phyloP scores from a whole-genome alignment of 116 monocot genomes.

The Iris pallida region DNA sequence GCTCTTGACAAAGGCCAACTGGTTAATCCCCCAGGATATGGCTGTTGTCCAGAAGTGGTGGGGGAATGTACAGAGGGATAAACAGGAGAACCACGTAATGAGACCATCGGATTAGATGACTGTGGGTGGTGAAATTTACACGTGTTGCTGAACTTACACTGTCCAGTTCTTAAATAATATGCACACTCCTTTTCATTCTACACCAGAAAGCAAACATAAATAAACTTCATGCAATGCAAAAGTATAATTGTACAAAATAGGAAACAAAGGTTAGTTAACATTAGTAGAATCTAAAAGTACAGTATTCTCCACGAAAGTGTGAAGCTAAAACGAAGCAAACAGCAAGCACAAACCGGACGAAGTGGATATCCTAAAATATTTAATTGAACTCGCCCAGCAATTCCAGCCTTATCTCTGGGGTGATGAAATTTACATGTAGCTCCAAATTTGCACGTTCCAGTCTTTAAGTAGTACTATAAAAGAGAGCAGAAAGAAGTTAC shows the following conservation, averaged over 20 bases:
- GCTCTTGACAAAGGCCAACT: conserved; percentile 70
- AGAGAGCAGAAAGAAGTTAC: conserved; percentile 1
- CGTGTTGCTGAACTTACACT: conserved; percentile 95
- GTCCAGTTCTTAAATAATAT: conserved; percentile 90
- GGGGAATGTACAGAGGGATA: conserved; percentile 65
- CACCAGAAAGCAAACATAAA: conserved; percentile 20
- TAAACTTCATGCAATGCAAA: neutral
- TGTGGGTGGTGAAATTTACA: no score
- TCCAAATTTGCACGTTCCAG: conserved; percentile 96
- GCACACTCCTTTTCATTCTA: conserved; percentile 92
- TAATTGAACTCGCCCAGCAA: conserved; percentile 58
- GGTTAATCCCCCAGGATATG: conserved; percentile 61
- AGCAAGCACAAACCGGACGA: conserved; percentile 39
- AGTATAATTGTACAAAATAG: neutral
- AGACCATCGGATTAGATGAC: conserved; percentile 56
- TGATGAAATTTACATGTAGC: conserved; percentile 97
- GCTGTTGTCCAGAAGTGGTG: conserved; percentile 51
- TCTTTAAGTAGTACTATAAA: conserved; percentile 81
- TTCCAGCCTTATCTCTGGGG: conserved; percentile 73
- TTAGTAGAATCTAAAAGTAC: no score
- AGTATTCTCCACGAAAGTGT: no score
- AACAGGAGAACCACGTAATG: conserved; percentile 69
- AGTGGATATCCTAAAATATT: conserved; percentile 76
- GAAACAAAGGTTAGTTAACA: neutral
- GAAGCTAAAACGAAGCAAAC: neutral